Percentiles rank a stretch among this genome's conserved stretches.
Evolutionary conservation across 2,329 filamentous ascomycete species (phyloP).

Genomic region (Colletotrichum navitas): DNA sequence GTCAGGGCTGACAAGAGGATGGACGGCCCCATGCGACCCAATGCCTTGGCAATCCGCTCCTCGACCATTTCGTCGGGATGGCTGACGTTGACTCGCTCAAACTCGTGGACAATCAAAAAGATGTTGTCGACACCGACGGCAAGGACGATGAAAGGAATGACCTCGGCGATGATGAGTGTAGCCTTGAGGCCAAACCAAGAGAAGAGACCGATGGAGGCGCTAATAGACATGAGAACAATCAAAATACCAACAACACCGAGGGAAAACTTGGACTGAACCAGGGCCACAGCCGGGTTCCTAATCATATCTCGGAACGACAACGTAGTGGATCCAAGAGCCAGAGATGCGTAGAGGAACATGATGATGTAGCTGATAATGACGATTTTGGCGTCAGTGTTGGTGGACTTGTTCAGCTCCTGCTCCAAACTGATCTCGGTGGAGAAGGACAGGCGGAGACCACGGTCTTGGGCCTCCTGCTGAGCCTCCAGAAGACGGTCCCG

Average conservation of each 20-base stretch:
- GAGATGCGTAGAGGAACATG: slow-evolving; percentile 97
- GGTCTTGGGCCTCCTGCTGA: slow-evolving; percentile 81
- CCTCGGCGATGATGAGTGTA: slow-evolving; percentile 97
- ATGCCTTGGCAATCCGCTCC: slow-evolving; percentile 84
- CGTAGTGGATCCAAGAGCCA: slow-evolving; percentile 90
- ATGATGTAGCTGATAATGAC: slow-evolving; percentile 96
- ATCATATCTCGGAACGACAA: slow-evolving; percentile 82
- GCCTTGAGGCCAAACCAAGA: slow-evolving; percentile 93
- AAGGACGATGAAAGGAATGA: slow-evolving; percentile 96
- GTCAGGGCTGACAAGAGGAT: slow-evolving; percentile 96
- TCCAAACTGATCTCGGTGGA: slow-evolving; percentile 95
- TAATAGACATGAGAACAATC: slow-evolving; percentile 98
- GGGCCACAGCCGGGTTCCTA: slow-evolving; percentile 82
- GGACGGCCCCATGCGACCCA: slow-evolving; percentile 97
- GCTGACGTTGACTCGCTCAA: slow-evolving; percentile 92
- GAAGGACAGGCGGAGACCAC: slow-evolving; percentile 90
- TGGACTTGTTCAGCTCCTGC: slow-evolving; percentile 96
- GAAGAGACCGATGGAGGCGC: slow-evolving; percentile 93
- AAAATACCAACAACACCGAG: slow-evolving; percentile 94
- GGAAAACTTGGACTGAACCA: slow-evolving; percentile 97
- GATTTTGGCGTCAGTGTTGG: slow-evolving; percentile 98
- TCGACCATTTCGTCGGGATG: slow-evolving; percentile 91
- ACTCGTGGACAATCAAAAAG: slow-evolving; percentile 98
- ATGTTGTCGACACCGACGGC: slow-evolving; percentile 99
- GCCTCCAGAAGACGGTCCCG: slow-evolving; percentile 80